Base-by-base conservation (phyloP, 768 basidiomycete species). In the Scleroderma bovista region DNA sequence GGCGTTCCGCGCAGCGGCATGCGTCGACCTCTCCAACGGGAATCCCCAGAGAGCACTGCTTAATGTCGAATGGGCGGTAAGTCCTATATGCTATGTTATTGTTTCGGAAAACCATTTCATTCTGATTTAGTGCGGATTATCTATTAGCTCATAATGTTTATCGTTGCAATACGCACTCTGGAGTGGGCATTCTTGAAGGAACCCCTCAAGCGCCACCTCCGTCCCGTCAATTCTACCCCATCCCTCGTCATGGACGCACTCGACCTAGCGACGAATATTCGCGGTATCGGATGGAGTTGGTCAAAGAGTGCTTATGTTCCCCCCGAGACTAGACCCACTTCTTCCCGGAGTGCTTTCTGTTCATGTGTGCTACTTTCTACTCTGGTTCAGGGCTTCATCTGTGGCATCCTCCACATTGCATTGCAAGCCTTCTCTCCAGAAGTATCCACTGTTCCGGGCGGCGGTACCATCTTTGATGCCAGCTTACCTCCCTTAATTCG, bases 391-490 rank as follows among this genome's bases (percentile, higher is more conserved):
- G n/a, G n/a, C 16, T 9, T 51, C 22, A 1, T 48, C 56, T 38
- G 45, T 22, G 12, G 64, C 22, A 12, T 12, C 13, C 0, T 50
- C 15, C 6, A 29, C 10, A n/a, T n/a, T n/a, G n/a, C n/a, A n/a
- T n/a, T n/a, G n/a, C n/a, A n/a, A n/a, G n/a, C n/a, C n/a, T 26
- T 4, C 36, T 51, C 7, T 11, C 12, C 37, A 17, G 38, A 41
- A 9, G 47, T 43, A 0, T 69, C 80, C 43, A 67, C 68, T 15
- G 31, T 55, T 58, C 60, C 6, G 33, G 54, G 3, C 72, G 72
- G 13, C 71, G 69, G 6, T 57, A n/a, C 67, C 15, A 70, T 78
- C 52, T 72, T 69, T 40, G 68, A 69, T 47, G 46, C 67, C 7
- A 62, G 63, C 37, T 53, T 71, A 11, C 54, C 65, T 10, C 57